Percentiles rank a stretch among this genome's conserved stretches.
Conservation (phyloP, 2,329 filamentous ascomycete species). For the Madurella mycetomatis region DNA sequence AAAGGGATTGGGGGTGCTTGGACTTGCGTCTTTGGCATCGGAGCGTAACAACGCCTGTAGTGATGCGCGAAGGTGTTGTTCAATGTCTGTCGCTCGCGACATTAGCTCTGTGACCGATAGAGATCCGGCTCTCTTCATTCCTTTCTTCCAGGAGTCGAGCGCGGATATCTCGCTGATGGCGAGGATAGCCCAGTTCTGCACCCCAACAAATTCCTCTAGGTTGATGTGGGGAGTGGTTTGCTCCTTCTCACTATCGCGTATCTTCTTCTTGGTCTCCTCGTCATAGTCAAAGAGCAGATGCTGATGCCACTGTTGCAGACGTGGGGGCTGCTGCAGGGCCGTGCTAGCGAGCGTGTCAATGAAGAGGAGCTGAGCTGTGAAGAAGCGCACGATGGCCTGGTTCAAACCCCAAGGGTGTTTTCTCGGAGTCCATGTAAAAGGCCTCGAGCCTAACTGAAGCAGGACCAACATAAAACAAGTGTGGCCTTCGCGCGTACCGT, state of each 20-base stretch:
- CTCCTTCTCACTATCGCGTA: constrained; percentile 13
- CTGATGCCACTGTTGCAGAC: constrained; percentile 31
- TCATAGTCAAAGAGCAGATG: constrained; percentile 22
- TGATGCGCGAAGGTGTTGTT: constrained; percentile 33
- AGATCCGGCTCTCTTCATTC: constrained; percentile 38
- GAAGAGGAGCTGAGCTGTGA: constrained; percentile 32
- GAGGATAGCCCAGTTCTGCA: constrained; percentile 54
- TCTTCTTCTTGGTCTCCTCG: constrained; percentile 28
- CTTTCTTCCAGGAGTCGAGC: constrained; percentile 53
- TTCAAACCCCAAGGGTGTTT: constrained; percentile 29
- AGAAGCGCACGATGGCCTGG: constrained; percentile 34
- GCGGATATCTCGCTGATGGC: constrained; percentile 50
- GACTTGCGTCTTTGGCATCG: background rate
- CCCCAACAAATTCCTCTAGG: constrained; percentile 50
- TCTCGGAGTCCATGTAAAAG: constrained; percentile 12
- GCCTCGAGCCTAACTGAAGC: constrained; percentile 18
- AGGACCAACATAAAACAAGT: constrained; percentile 26
- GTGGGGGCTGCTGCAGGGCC: constrained; percentile 31
- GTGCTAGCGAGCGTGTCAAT: constrained; percentile 36
- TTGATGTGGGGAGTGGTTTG: constrained; percentile 32
- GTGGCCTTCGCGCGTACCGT: constrained; percentile 24
- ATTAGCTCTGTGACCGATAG: constrained; percentile 45
- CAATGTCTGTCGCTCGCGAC: constrained; percentile 39
- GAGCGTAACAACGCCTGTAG: constrained; percentile 30
- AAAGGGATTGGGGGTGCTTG: constrained; percentile 1